Evolutionary conservation across 2,329 filamentous ascomycete species (phyloP), one percentile per base, ranked within the genome.

Genomic region (Hypomyces perniciosus): DNA sequence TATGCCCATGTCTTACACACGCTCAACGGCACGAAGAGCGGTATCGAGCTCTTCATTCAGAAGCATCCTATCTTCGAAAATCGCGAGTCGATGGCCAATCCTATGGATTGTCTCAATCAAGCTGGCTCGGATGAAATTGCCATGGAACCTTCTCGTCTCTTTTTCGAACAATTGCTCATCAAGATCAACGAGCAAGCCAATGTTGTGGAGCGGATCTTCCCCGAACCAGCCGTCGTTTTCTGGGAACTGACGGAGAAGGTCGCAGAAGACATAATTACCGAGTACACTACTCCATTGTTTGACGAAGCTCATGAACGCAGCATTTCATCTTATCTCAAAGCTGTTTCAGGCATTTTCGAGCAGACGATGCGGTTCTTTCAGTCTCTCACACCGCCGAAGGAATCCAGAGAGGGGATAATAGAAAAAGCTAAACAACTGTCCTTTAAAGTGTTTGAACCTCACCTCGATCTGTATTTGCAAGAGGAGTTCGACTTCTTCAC

Each of bases 401-500:
- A 76, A 30, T 82, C 81, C 0, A 74, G 77, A 13, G 70, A 80
- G 30, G 79, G 81, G 8, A 84, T 87, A 44, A 68, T 78, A 41
- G 77, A 83, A 8, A 82, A 84, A 57, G 79, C 86, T 10, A 85
- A 84, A 59, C 76, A 81, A 52, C 77, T 90, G 46, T 77, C 91
- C 10, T 72, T 84, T 12, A 80, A 79, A 55, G 83, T 90, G 1
- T 97, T 96, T 61, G 92, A 96, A 65, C 90, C 87, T 37, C 92
- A 97, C 64, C 76, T 97, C n/a, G 91, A 96, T 65, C 72, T 95
- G 1, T 99, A 97, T 65, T 75, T 99, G 12, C 84, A 90, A 55
- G 92, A 96, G 64, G 93, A 99, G 70, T 74, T 96, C 30, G 88
- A 92, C 44, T 85, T 83, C 62, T 97, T 97, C 67, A 86, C 85